Evolutionary conservation across 345 rosid genomes (phyloP).

Genomic region (Camelina hispida): DNA sequence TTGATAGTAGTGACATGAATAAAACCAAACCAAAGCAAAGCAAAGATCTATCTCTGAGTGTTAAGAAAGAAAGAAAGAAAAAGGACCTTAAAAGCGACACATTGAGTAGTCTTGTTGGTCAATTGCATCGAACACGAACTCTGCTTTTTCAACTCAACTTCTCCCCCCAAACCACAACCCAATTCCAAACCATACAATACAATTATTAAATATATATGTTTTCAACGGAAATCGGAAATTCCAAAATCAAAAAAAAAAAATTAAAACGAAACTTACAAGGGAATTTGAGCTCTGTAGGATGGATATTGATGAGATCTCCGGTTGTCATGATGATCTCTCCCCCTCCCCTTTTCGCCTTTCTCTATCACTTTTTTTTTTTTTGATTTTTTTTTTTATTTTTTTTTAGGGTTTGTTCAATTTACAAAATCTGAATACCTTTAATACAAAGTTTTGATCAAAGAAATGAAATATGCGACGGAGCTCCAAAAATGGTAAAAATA

Average conservation of each 20-base stretch:
- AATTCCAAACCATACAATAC: background rate
- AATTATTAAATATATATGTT: too few species aligned
- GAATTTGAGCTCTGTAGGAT: conserved; percentile 82
- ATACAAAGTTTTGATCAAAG: too few species aligned
- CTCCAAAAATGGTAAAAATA: too few species aligned
- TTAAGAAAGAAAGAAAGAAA: background rate
- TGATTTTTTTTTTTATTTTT: too few species aligned
- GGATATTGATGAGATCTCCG: conserved; percentile 71
- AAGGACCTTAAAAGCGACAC: conserved; percentile 72
- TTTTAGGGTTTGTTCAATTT: too few species aligned
- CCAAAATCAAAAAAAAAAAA: background rate
- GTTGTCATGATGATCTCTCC: conserved; percentile 44
- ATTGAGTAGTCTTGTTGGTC: conserved; percentile 69
- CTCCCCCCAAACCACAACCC: background rate
- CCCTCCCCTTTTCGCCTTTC: background rate
- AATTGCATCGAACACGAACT: conserved; percentile 78
- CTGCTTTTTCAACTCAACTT: conserved; percentile 88
- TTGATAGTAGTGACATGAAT: too few species aligned
- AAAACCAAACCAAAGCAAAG: too few species aligned
- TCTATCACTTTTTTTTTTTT: too few species aligned
- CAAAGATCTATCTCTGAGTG: background rate
- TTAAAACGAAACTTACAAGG: conserved; percentile 61
- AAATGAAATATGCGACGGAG: too few species aligned
- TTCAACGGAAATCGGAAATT: background rate
- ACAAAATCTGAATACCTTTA: too few species aligned